Conservation (phyloP, 106 monocot genomes). For the Cymbidium sinense region DNA sequence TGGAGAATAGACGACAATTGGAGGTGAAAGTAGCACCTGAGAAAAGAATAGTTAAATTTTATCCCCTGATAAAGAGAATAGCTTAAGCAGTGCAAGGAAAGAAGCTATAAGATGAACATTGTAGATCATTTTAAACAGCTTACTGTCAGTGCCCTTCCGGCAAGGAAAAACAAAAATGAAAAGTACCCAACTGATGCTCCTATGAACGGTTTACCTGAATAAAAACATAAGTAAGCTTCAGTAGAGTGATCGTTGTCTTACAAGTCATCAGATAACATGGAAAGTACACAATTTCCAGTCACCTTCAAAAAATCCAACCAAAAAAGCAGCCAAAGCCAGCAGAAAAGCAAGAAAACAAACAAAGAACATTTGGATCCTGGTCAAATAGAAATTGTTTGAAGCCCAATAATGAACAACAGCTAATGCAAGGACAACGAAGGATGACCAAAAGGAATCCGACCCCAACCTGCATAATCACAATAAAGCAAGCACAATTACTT, state of each 20-base stretch:
- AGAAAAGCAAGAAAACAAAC: slow-evolving; percentile 84
- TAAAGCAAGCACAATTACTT: slow-evolving; percentile 3
- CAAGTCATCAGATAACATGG: not conserved
- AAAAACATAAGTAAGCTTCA: not conserved
- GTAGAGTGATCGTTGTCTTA: not conserved
- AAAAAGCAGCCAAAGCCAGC: slow-evolving; percentile 89
- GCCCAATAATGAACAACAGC: slow-evolving; percentile 86
- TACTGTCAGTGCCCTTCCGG: slow-evolving; percentile 93
- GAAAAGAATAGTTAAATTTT: slow-evolving; percentile 13
- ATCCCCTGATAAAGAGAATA: slow-evolving; percentile 2
- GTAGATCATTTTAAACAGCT: slow-evolving; percentile 11
- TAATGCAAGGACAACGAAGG: slow-evolving; percentile 74
- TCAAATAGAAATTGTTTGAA: slow-evolving; percentile 94
- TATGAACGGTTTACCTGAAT: slow-evolving; percentile 81
- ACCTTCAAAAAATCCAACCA: slow-evolving; percentile 87
- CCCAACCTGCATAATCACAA: slow-evolving; percentile 61
- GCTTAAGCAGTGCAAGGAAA: not conserved
- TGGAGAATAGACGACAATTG: slow-evolving; percentile 98
- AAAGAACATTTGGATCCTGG: slow-evolving; percentile 74
- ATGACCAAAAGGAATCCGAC: slow-evolving; percentile 80
- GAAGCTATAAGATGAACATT: not conserved
- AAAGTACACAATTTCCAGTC: not conserved
- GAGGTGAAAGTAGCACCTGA: slow-evolving; percentile 96
- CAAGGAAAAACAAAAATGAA: slow-evolving; percentile 90
- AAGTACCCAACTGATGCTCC: slow-evolving; percentile 98